Evolutionary conservation across 2,329 filamentous ascomycete genomes (phyloP).

Genomic region (Magnaporthales sp.): DNA sequence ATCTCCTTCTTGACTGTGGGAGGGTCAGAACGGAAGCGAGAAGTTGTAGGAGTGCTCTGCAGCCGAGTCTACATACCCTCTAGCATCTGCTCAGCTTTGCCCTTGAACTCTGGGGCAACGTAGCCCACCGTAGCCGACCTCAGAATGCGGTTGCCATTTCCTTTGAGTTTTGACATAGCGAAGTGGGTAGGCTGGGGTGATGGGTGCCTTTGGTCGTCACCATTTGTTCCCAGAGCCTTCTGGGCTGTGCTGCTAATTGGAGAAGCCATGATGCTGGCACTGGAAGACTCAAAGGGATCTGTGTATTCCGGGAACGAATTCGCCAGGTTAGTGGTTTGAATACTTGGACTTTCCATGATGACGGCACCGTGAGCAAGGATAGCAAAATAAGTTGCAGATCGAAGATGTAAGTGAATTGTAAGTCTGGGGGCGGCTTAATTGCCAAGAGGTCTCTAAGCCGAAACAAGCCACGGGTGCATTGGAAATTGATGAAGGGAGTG

Average conservation of each 20-base stretch:
- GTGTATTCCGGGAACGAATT: slow-evolving; percentile 24
- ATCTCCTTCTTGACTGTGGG: slow-evolving; percentile 69
- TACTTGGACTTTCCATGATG: slow-evolving; percentile 15
- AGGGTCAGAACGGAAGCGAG: slow-evolving; percentile 10
- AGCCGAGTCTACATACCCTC: slow-evolving; percentile 41
- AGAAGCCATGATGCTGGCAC: slow-evolving; percentile 21
- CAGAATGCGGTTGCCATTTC: slow-evolving; percentile 63
- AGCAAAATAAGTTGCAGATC: neutral
- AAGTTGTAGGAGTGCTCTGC: neutral
- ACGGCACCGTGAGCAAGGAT: neutral
- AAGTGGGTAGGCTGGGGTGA: slow-evolving; percentile 87
- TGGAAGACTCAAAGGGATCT: slow-evolving; percentile 20
- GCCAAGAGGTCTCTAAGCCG: neutral
- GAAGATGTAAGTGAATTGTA: neutral
- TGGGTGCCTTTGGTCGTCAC: slow-evolving; percentile 49
- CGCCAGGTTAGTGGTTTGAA: slow-evolving; percentile 22
- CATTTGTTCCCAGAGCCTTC: slow-evolving; percentile 17
- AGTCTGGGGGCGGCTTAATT: neutral
- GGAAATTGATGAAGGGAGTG: neutral
- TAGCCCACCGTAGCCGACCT: slow-evolving; percentile 90
- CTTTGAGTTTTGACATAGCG: slow-evolving; percentile 52
- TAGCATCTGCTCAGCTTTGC: slow-evolving; percentile 86
- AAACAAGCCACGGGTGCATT: neutral
- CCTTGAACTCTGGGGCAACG: slow-evolving; percentile 86
- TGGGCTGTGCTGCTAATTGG: slow-evolving; percentile 14